These are phyloP conservation scores for Aspergillus nomiae DNA, from an alignment of 2,329 filamentous ascomycete species.

Conservation along the genomic window DNA sequence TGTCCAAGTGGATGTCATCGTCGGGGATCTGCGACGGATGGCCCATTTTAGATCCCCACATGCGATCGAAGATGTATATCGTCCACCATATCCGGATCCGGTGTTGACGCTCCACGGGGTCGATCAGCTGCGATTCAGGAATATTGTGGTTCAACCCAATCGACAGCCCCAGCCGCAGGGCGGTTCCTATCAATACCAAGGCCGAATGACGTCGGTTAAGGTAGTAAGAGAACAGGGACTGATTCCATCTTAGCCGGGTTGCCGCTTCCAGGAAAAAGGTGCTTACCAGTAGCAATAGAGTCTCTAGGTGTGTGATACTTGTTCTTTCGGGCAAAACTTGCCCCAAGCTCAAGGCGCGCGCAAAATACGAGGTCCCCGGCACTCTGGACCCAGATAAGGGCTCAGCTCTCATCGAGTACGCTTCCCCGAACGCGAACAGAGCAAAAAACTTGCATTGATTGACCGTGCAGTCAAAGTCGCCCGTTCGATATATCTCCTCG, in stretches of 20 bases:
- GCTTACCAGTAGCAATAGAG: slow-evolving; percentile 42
- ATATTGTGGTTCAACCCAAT: slow-evolving; percentile 49
- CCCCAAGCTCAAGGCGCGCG: slow-evolving; percentile 42
- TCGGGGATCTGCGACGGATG: slow-evolving; percentile 53
- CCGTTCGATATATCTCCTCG: slow-evolving; percentile 40
- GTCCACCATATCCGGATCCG: slow-evolving; percentile 43
- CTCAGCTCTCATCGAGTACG: slow-evolving; percentile 45
- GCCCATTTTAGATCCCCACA: slow-evolving; percentile 54
- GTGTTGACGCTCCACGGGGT: slow-evolving; percentile 43
- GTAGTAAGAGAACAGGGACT: slow-evolving; percentile 41
- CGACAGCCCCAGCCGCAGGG: slow-evolving; percentile 45
- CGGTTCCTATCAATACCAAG: slow-evolving; percentile 39
- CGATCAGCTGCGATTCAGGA: slow-evolving; percentile 38
- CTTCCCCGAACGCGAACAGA: slow-evolving; percentile 49
- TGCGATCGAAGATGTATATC: slow-evolving; percentile 44
- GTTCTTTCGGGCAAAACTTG: slow-evolving; percentile 49
- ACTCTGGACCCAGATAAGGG: slow-evolving; percentile 37
- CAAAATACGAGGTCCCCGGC: slow-evolving; percentile 49
- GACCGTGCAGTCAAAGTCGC: slow-evolving; percentile 32
- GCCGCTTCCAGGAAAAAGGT: not conserved
- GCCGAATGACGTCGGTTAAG: slow-evolving; percentile 39
- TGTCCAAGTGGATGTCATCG: slow-evolving; percentile 47
- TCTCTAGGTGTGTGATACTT: slow-evolving; percentile 48
- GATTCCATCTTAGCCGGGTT: not conserved
- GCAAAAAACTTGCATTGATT: slow-evolving; percentile 50